Percentiles rank a stretch among this genome's conserved stretches.
Evolutionary conservation across 2,329 filamentous ascomycete species (phyloP).

Genomic region (Penicillium carneum): DNA sequence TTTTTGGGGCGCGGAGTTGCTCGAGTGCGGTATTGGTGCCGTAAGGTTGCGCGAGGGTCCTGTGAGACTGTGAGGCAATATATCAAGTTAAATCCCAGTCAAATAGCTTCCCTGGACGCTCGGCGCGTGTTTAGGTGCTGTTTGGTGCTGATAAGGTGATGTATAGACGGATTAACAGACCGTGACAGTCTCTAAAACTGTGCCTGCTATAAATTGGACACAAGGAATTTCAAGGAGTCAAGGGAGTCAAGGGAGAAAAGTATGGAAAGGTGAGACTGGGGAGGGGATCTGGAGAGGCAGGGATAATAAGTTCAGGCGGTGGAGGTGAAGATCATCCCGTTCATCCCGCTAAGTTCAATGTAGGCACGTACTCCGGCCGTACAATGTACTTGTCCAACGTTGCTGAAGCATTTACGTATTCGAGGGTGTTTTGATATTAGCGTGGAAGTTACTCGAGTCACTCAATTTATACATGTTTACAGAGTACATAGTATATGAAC

Average conservation of each 20-base stretch:
- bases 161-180: neutral
- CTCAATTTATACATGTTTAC: neutral
- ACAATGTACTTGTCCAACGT: slow-evolving; percentile 1
- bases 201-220: neutral
- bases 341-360: neutral
- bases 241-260: slow-evolving; percentile 9
- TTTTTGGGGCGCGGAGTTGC: neutral
- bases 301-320: slow-evolving; percentile 37
- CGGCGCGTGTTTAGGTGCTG: slow-evolving; percentile 30
- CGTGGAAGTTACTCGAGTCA: neutral
- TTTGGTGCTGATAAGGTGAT: slow-evolving; percentile 13
- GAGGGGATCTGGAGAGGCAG: slow-evolving; percentile 29
- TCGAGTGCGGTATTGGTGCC: neutral
- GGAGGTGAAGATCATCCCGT: slow-evolving; percentile 31
- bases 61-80: slow-evolving; percentile 4
- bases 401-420: neutral
- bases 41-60: neutral
- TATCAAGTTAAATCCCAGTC: slow-evolving; percentile 10
- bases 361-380: neutral
- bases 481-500: neutral
- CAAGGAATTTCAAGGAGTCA: neutral
- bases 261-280: slow-evolving; percentile 10
- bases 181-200: neutral
- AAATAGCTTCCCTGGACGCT: slow-evolving; percentile 31
- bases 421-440: neutral